These are phyloP conservation scores for Neonectria ditissima DNA, from an alignment of 2,329 filamentous ascomycete genomes.

Conservation along the genomic window DNA sequence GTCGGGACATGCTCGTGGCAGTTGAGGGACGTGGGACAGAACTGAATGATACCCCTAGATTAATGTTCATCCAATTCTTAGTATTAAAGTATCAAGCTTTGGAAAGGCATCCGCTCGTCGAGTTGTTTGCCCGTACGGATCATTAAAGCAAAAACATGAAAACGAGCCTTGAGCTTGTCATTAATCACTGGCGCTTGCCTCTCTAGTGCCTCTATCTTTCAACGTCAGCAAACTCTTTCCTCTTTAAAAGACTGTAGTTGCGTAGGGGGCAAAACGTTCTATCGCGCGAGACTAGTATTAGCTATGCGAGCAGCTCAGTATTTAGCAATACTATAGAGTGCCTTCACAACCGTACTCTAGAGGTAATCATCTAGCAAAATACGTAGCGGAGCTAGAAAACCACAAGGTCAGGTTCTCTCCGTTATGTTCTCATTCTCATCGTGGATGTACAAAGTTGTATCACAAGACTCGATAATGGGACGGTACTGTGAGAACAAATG, in stretches of 20 bases:
- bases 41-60: constrained; percentile 43
- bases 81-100: not conserved
- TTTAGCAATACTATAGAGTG: not conserved
- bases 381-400: not conserved
- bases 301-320: not conserved
- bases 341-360: not conserved
- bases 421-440: no score
- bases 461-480: not conserved
- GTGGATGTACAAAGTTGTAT: not conserved
- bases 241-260: not conserved
- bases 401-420: not conserved
- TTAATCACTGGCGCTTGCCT: not conserved
- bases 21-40: constrained; percentile 20
- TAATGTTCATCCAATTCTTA: constrained; percentile 5
- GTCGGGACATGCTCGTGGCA: not conserved
- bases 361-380: not conserved
- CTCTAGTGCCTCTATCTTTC: not conserved
- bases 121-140: not conserved
- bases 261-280: not conserved
- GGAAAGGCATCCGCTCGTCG: not conserved
- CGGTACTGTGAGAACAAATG: not conserved
- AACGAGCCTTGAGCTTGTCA: not conserved
- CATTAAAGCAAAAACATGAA: not conserved
- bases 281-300: not conserved
- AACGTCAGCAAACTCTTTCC: not conserved